Evolutionary conservation across 768 basidiomycete species (phyloP).

Genomic region (Mycena galopus): DNA sequence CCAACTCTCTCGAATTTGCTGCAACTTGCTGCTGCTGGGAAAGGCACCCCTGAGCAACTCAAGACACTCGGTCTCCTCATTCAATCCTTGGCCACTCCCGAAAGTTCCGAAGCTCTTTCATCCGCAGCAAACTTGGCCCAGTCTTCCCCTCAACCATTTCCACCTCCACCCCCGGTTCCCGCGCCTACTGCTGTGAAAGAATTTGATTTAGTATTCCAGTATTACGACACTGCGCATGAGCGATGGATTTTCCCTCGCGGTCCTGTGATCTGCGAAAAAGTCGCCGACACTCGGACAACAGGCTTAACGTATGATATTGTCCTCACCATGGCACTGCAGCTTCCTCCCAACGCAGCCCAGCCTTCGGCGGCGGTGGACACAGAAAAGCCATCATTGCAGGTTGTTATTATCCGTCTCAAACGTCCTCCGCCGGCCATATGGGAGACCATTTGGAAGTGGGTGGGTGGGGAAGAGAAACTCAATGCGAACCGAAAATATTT

Average conservation of each 20-base stretch:
- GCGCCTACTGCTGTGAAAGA: constrained; percentile 56
- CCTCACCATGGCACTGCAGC: constrained; percentile 64
- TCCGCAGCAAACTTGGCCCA: constrained; percentile 29
- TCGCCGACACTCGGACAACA: constrained; percentile 41
- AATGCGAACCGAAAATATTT: constrained; percentile 62
- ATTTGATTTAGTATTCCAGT: constrained; percentile 83
- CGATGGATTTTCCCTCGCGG: constrained; percentile 80
- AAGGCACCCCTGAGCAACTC: constrained; percentile 73
- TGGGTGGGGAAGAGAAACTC: constrained; percentile 67
- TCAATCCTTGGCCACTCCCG: constrained; percentile 66
- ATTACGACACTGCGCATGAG: constrained; percentile 71
- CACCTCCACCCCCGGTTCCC: constrained; percentile 34
- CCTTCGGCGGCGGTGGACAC: constrained; percentile 27
- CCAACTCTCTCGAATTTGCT: constrained; percentile 77
- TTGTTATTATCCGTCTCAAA: constrained; percentile 62
- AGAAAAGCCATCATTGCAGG: constrained; percentile 43
- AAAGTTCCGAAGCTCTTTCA: constrained; percentile 30
- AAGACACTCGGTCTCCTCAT: constrained; percentile 81
- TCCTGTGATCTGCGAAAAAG: constrained; percentile 61
- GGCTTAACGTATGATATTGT: constrained; percentile 48
- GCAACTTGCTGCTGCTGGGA: constrained; percentile 72
- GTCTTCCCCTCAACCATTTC: constrained; percentile 27
- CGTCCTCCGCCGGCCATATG: constrained; percentile 63
- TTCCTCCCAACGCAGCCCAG: constrained; percentile 38
- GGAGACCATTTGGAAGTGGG: constrained; percentile 74